These are phyloP conservation scores for Babesia ovis DNA, from an alignment of 169 alveolate genomes.

Conservation along the genomic window DNA sequence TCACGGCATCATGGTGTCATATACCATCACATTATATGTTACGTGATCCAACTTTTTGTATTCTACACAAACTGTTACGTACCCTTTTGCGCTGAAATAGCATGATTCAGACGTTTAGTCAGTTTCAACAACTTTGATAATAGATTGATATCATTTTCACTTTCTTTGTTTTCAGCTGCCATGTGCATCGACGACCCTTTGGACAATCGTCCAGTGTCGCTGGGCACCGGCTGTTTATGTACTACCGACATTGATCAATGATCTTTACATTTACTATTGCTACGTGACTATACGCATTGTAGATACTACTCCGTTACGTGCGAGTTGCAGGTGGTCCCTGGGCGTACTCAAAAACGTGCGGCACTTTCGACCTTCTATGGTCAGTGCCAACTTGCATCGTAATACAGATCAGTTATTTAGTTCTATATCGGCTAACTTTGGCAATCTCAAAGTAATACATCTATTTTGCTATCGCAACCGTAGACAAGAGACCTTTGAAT, in stretches of 20 bases:
- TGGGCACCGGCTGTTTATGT: neutral
- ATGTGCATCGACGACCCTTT: neutral
- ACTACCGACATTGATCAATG: neutral
- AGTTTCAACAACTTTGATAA: neutral
- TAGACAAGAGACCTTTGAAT: too few species aligned
- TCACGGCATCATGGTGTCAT: too few species aligned
- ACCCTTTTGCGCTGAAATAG: neutral
- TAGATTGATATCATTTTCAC: neutral
- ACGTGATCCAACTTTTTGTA: too few species aligned
- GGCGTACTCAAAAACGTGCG: constrained; percentile 10
- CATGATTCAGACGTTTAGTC: neutral
- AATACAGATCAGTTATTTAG: too few species aligned
- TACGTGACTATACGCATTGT: neutral
- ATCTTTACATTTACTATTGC: too few species aligned
- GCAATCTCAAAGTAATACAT: too few species aligned
- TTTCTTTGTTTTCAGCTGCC: neutral
- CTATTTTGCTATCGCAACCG: too few species aligned
- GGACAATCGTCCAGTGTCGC: neutral
- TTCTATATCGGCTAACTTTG: too few species aligned
- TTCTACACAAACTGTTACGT: neutral
- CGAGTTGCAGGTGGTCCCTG: constrained; percentile 6
- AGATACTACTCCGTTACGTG: neutral
- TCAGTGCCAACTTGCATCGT: neutral
- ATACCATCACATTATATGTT: too few species aligned
- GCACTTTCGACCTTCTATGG: neutral